Conservation (phyloP, 441 rosid genomes). For the Codiaeum variegatum region DNA sequence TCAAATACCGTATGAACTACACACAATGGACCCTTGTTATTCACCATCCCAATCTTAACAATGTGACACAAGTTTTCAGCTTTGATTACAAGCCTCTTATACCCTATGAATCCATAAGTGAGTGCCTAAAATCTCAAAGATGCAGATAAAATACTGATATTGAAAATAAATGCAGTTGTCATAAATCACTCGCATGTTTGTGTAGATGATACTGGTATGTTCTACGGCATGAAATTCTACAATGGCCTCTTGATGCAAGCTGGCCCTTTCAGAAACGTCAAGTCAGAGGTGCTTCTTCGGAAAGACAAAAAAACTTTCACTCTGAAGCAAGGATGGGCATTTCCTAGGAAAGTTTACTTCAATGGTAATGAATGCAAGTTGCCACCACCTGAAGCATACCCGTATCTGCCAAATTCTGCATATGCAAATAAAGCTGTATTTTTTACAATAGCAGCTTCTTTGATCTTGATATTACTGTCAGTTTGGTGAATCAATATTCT, state of each 20-base stretch:
- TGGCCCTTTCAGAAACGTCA: constrained; percentile 59
- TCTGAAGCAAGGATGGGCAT: constrained; percentile 71
- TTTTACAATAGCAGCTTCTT: constrained; percentile 32
- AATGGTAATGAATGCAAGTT: constrained; percentile 71
- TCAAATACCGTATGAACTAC: constrained; percentile 82
- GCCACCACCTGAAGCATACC: constrained; percentile 81
- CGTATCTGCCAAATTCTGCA: constrained; percentile 73
- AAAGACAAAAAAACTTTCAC: constrained; percentile 62
- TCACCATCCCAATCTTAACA: constrained; percentile 88
- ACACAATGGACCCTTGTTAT: constrained; percentile 84
- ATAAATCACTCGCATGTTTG: neutral
- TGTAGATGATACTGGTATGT: constrained; percentile 71
- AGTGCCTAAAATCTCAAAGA: constrained; percentile 23
- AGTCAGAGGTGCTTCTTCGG: constrained; percentile 57
- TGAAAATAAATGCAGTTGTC: neutral
- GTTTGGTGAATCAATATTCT: constrained; percentile 21
- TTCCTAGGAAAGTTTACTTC: constrained; percentile 63
- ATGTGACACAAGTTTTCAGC: constrained; percentile 83
- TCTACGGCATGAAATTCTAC: constrained; percentile 59
- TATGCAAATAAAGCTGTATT: constrained; percentile 22
- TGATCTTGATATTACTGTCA: constrained; percentile 31
- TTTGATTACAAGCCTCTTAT: constrained; percentile 80
- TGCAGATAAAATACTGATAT: constrained; percentile 5
- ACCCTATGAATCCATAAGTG: constrained; percentile 76
- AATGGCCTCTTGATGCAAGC: constrained; percentile 72